These are phyloP conservation scores for Euclidium syriacum DNA, from an alignment of 345 rosid genomes.

Conservation along the genomic window DNA sequence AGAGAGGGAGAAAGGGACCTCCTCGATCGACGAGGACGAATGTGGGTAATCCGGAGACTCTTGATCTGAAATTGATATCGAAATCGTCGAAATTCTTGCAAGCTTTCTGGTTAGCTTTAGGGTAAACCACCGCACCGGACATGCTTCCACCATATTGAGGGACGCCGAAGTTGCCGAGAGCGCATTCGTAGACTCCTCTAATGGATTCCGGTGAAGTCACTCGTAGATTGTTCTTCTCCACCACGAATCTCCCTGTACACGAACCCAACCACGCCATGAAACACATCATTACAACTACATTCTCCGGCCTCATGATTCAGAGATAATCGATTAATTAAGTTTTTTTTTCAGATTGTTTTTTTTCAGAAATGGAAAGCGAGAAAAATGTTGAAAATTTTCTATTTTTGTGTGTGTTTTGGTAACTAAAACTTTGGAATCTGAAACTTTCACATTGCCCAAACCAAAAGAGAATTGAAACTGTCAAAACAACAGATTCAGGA, in stretches of 20 bases:
- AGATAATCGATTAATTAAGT: too few relatives aligned
- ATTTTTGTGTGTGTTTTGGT: neutral
- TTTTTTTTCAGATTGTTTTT: too few relatives aligned
- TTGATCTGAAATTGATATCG: constrained; percentile 53
- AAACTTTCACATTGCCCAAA: too few relatives aligned
- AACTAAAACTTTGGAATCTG: neutral
- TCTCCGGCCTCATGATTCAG: constrained; percentile 37
- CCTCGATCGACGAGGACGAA: constrained; percentile 88
- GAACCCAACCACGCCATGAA: constrained; percentile 35
- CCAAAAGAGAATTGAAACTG: constrained; percentile 5
- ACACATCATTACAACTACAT: constrained; percentile 19
- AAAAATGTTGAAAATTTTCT: neutral
- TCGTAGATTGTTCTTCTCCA: constrained; percentile 64
- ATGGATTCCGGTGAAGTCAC: constrained; percentile 91
- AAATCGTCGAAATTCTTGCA: constrained; percentile 60
- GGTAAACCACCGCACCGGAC: constrained; percentile 80
- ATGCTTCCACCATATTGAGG: constrained; percentile 99
- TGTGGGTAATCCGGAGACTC: constrained; percentile 70
- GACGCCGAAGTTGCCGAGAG: constrained; percentile 94
- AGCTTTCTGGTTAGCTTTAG: constrained; percentile 65
- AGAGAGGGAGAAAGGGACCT: constrained; percentile 39
- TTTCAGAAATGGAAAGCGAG: neutral
- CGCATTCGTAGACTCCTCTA: constrained; percentile 79
- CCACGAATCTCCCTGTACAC: constrained; percentile 66
- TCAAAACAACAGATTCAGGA: constrained; percentile 12